Evolutionary conservation across 768 basidiomycete genomes (phyloP), one percentile per base, ranked within the genome.

Genomic region (Trametes cubensis): DNA sequence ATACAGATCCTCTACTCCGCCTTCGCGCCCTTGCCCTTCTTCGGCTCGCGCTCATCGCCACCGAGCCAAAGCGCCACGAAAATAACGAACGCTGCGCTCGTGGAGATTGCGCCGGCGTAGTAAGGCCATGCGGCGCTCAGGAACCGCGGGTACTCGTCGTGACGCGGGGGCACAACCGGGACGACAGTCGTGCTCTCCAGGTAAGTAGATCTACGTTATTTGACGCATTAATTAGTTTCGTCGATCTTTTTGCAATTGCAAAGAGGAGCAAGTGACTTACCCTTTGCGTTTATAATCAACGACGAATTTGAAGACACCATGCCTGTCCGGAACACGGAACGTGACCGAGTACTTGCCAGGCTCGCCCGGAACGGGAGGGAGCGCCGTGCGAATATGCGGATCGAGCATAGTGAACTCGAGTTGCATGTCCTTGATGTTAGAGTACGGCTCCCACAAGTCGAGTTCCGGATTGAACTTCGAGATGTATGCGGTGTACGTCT

Each of bases 341-440:
- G 84, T 84, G n/a, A 87, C 84, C 15, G 85, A 81, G 77, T 95
- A 98, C 67, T 82, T 79, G 23, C 89, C 89, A 3, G 87, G 83
- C 25, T 76, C 65, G 0, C 81, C 83, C 4, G 77, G 56, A 10
- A 86, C 83, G 13, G 89, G 81, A 13, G 74, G 79, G 11, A 99
- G 81, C 7, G 89, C 77, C 15, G 87, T 93, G 39, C 97, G 92
- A 62, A 98, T 78, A 74, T 97, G 95, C 1, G 97, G 97, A 74
- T 99, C 97, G 42, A 99, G 86, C 97, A 99, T 99, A 21, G 94
- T 96, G 73, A 98, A 98, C 68, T 96, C 95, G 53, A 98, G 81
- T 69, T 98, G 96, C 28, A 98, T 72, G 72, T 98, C 97, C 13
- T 77, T 73, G 53, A 94, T 73, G 34, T 81, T 83, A 14, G 87